Base-by-base conservation (phyloP, 805 yeast genomes). In the Pichia gijzeniarum region DNA sequence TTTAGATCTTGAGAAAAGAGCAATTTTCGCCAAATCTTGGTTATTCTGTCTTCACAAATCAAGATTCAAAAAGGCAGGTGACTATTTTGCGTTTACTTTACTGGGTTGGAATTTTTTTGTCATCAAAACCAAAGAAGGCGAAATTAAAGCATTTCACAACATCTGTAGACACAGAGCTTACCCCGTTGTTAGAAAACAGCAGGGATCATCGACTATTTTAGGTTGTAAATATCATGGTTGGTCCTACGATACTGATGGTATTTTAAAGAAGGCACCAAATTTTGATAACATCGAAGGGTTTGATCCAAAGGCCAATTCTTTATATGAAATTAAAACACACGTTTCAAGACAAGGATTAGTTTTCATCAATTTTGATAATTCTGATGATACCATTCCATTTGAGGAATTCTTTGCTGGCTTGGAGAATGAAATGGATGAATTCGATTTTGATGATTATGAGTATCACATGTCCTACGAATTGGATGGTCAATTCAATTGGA, bases 191-290 rank as follows among this genome's bases (percentile, higher is more conserved):
- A 69, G 74, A 59, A 78, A 78, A 56, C 76, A 76, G 31, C 64
- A 72, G 51, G 84, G 84, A 22, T 74, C 80, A n/a, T 71, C 82
- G 2, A 69, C 67, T 16, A 69, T 78, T 35, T 62, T 78, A 30
- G 82, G 82, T 35, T 78, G 84, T 61, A 72, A 75, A 53, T 78
- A 78, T 59, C 83, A 78, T 53, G 83, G 83, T 20, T 78, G 83
- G 84, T 72, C 80, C 21, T 78, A 78, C 63, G 76, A 76, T 56
- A 66, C 79, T n/a, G 79, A 77, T 51, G 84, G 84, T 4, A 59
- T 65, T 38, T 65, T 78, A 53, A 76, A 74, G 43, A 78, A 78
- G 54, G 82, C 82, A 8, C 84, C 84, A 19, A 80, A 76, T 51
- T 78, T 78, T 55, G 79, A 78, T 43, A 64, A 72, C 41, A 79